Conservation (phyloP, 2,329 filamentous ascomycete species). For the Nemania diffusa region DNA sequence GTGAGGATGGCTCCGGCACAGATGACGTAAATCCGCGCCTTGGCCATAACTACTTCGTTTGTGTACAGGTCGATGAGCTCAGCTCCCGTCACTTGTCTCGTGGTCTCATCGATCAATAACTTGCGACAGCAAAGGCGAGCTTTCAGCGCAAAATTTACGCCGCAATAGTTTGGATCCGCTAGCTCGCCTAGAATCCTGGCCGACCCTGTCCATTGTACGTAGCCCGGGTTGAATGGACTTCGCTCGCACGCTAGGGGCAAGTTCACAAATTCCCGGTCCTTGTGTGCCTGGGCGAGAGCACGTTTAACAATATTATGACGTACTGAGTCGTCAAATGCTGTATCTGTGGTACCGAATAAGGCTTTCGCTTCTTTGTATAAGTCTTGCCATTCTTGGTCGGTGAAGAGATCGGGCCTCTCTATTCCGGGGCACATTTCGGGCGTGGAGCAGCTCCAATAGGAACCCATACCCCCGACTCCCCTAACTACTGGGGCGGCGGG, state of each 20-base stretch:
- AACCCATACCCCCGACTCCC: constrained; percentile 42
- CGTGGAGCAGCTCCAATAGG: constrained; percentile 44
- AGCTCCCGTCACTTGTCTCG: no score
- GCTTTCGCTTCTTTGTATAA: not conserved
- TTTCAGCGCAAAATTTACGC: no score
- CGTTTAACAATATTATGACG: not conserved
- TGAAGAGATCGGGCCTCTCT: constrained; percentile 37
- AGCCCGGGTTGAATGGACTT: not conserved
- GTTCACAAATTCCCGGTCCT: not conserved
- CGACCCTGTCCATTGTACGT: constrained; percentile 14
- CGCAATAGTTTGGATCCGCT: constrained; percentile 19
- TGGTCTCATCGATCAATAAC: not conserved
- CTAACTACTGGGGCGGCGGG: constrained; percentile 38
- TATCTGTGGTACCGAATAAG: not conserved
- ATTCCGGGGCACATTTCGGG: constrained; percentile 17
- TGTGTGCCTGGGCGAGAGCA: not conserved
- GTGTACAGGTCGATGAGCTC: no score
- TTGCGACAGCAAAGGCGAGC: no score
- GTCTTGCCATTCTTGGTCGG: constrained; percentile 27
- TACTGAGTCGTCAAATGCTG: not conserved
- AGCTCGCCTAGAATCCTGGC: constrained; percentile 34
- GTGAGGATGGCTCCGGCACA: constrained; percentile 45
- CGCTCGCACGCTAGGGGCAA: constrained; percentile 2
- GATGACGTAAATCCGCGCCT: constrained; percentile 43
- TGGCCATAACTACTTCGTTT: constrained; percentile 9